Conservation (phyloP, 305 asterid genomes). For the Rubia occidens region DNA sequence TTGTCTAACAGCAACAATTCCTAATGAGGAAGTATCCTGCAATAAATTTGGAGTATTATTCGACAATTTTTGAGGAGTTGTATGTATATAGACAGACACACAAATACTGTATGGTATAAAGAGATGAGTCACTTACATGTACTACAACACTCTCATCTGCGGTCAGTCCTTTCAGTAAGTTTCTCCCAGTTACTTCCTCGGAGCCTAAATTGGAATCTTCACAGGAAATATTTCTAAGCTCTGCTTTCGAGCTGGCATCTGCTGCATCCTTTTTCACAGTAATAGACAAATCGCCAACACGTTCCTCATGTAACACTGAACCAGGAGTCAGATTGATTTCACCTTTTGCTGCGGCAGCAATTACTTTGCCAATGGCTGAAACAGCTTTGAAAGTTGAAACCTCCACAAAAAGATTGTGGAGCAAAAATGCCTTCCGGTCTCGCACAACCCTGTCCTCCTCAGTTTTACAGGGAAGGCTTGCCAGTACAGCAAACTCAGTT, state of each 20-base stretch:
- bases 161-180: constrained; percentile 86
- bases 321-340: constrained; percentile 33
- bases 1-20: constrained; percentile 64
- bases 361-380: constrained; percentile 63
- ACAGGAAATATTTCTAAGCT: constrained; percentile 45
- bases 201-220: constrained; percentile 35
- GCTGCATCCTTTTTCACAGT: constrained; percentile 57
- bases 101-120: background rate
- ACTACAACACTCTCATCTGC: constrained; percentile 91
- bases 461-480: constrained; percentile 78
- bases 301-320: constrained; percentile 57
- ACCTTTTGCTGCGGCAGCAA: constrained; percentile 36
- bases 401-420: constrained; percentile 90
- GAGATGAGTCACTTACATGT: constrained; percentile 54
- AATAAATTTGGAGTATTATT: constrained; percentile 9
- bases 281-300: constrained; percentile 63
- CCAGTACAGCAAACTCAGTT: constrained; percentile 71
- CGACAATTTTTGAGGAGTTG: background rate
- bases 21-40: constrained; percentile 87
- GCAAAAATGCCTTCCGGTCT: constrained; percentile 95
- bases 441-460: constrained; percentile 94
- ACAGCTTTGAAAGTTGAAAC: constrained; percentile 80
- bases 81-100: background rate
- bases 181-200: constrained; percentile 57
- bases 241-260: constrained; percentile 53